These are phyloP conservation scores for Phlebopus sp. DNA, from an alignment of 1,284 basidiomycete species.

Conservation along the genomic window DNA sequence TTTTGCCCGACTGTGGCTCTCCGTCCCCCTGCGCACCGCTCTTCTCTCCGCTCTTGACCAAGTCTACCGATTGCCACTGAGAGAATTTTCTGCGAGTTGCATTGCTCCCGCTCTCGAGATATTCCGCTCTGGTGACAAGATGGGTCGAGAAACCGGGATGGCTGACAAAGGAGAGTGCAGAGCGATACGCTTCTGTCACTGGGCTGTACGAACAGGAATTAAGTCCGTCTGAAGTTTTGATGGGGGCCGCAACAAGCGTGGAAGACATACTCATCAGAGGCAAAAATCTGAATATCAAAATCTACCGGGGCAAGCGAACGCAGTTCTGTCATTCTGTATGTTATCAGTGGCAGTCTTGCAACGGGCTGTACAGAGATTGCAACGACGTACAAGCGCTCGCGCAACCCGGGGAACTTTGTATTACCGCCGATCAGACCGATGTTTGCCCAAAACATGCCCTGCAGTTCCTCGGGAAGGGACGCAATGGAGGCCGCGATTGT, in stretches of 20 bases:
- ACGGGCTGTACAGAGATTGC: constrained; percentile 12
- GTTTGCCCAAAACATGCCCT: constrained; percentile 92
- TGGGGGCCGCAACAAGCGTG: constrained; percentile 2
- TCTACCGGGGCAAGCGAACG: constrained; percentile 77
- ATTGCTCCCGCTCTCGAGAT: constrained; percentile 75
- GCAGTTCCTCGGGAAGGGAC: constrained; percentile 71
- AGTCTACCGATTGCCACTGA: constrained; percentile 38
- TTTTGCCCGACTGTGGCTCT: constrained; percentile 27
- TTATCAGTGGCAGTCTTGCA: constrained; percentile 12
- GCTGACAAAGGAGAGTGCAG: constrained; percentile 60
- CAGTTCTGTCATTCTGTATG: constrained; percentile 61
- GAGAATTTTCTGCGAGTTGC: constrained; percentile 69
- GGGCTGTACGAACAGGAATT: constrained; percentile 46
- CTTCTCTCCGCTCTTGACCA: constrained; percentile 21
- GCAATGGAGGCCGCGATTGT: constrained; percentile 76
- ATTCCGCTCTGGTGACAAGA: constrained; percentile 75
- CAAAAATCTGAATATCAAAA: constrained; percentile 69
- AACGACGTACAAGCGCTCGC: constrained; percentile 64
- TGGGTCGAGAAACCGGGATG: constrained; percentile 49
- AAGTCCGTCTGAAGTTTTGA: constrained; percentile 10
- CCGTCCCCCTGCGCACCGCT: constrained; percentile 21
- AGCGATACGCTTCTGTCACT: constrained; percentile 68
- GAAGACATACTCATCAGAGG: constrained; percentile 66
- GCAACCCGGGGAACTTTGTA: constrained; percentile 73
- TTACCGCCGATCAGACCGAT: constrained; percentile 88